Base-by-base conservation (phyloP, 192 early-diverging fungal species). In the Coemansia sp. region DNA sequence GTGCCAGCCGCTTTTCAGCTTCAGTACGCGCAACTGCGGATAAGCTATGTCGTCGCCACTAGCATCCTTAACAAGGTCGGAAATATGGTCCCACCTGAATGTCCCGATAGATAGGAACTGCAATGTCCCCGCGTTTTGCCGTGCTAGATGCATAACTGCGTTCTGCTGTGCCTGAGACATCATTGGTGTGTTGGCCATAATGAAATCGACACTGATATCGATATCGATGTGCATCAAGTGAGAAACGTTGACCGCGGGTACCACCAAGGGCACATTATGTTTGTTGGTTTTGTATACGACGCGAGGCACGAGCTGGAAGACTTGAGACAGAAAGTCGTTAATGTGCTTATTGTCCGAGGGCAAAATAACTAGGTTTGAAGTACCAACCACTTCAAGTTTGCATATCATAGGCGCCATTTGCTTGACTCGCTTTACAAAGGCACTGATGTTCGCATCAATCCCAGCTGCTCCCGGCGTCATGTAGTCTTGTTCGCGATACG, bases 11-110 rank as follows among this genome's bases (percentile, higher is more conserved):
- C 15, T 11, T 15, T 34, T 21, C 31, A 68, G 31, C 34, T 41
- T n/a, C 15, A 68, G 27, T 7, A 32, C 17, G 23, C 15, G 25
- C 37, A 68, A 23, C 14, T 36, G 57, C 8, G 57, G 57, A 21
- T 68, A 68, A 5, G 31, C 5, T 12, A 45, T 41, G 25, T 9
- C 29, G 36, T 68, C 3, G 8, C 57, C 66, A 6, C 45, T 38
- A 53, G 55, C 41, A 27, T 46, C 53, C 23, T 34, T 39, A 15
- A 68, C 41, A 10, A 68, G 66, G 17, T 29, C 25, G 14, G 39
- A 31, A 29, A 68, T 9, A 10, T 32, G 5, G 9, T 11, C 50
- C 42, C 27, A 12, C 25, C 1, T 1, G 15, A 44, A 17, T 5
- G 11, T 7, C 15, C 15, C 15, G 17, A 32, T 59, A 7, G 23